These are phyloP conservation scores for Komagataella pseudopastoris DNA, from an alignment of 805 yeast species.

Conservation along the genomic window DNA sequence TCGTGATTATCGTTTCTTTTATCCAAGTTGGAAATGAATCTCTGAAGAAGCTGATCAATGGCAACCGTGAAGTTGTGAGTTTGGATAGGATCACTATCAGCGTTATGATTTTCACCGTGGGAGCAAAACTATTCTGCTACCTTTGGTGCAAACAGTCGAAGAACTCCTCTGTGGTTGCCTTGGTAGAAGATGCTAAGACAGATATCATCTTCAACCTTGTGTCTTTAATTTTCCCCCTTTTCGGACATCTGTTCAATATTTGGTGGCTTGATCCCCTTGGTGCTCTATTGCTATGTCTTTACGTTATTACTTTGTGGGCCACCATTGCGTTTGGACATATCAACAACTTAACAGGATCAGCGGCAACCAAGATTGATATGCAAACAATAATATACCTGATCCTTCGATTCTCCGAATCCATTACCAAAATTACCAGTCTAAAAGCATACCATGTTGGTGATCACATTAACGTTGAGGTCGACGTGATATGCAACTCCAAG, in stretches of 20 bases:
- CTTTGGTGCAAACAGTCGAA: constrained; percentile 45
- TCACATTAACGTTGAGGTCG: constrained; percentile 63
- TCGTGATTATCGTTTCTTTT: constrained; percentile 59
- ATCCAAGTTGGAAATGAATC: constrained; percentile 62
- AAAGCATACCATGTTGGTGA: constrained; percentile 75
- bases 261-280: constrained; percentile 76
- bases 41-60: constrained; percentile 27
- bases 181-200: constrained; percentile 73
- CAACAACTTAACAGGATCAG: constrained; percentile 61
- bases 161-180: constrained; percentile 61
- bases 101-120: constrained; percentile 54
- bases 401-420: constrained; percentile 53
- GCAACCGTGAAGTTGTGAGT: constrained; percentile 25
- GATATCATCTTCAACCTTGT: constrained; percentile 64
- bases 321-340: constrained; percentile 57
- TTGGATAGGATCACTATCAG: constrained; percentile 35
- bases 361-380: constrained; percentile 47
- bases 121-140: constrained; percentile 47
- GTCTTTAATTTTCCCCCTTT: constrained; percentile 56
- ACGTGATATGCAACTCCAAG: constrained; percentile 40
- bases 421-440: constrained; percentile 48
- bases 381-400: constrained; percentile 58
- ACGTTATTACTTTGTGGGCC: constrained; percentile 54
- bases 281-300: constrained; percentile 47
- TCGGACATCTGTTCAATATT: constrained; percentile 34